Conservation (phyloP, 2,329 filamentous ascomycete genomes). For the Fusarium sororula region DNA sequence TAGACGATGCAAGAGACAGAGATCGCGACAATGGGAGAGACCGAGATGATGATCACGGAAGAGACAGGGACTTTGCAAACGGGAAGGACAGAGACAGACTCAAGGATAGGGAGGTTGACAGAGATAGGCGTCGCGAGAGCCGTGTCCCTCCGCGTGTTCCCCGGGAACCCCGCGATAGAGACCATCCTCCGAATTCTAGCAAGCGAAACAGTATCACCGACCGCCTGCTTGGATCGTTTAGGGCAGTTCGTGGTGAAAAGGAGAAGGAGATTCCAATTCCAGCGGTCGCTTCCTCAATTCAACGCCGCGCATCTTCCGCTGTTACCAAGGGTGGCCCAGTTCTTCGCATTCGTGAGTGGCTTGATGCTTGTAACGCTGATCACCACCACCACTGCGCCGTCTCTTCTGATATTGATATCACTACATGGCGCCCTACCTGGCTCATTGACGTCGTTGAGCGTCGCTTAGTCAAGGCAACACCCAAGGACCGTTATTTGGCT, state of each 20-base stretch:
- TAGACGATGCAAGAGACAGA: conserved; percentile 7
- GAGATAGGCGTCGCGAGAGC: conserved; percentile 40
- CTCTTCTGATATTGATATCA: conserved; percentile 31
- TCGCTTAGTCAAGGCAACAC: conserved; percentile 50
- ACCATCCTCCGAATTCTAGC: conserved; percentile 38
- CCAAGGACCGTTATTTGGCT: conserved; percentile 54
- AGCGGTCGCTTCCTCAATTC: conserved; percentile 34
- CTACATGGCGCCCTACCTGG: conserved; percentile 53
- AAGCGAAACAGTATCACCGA: conserved; percentile 55
- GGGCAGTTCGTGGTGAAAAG: conserved; percentile 44
- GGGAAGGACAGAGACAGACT: conserved; percentile 9
- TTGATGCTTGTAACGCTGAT: conserved; percentile 54
- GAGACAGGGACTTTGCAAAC: conserved; percentile 15
- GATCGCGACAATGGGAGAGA: conserved; percentile 22
- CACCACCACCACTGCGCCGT: conserved; percentile 53
- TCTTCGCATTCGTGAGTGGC: conserved; percentile 53
- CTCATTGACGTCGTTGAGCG: conserved; percentile 54
- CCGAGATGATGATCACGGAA: background rate
- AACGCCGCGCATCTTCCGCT: conserved; percentile 46
- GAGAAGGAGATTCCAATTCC: conserved; percentile 33
- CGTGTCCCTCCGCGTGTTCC: conserved; percentile 19
- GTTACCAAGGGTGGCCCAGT: conserved; percentile 49
- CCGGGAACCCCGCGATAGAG: conserved; percentile 28
- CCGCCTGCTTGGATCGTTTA: conserved; percentile 49
- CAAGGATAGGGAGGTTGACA: conserved; percentile 31